These are phyloP conservation scores for Hypoxylon sp. DNA, from an alignment of 2,329 filamentous ascomycete genomes.

Conservation along the genomic window DNA sequence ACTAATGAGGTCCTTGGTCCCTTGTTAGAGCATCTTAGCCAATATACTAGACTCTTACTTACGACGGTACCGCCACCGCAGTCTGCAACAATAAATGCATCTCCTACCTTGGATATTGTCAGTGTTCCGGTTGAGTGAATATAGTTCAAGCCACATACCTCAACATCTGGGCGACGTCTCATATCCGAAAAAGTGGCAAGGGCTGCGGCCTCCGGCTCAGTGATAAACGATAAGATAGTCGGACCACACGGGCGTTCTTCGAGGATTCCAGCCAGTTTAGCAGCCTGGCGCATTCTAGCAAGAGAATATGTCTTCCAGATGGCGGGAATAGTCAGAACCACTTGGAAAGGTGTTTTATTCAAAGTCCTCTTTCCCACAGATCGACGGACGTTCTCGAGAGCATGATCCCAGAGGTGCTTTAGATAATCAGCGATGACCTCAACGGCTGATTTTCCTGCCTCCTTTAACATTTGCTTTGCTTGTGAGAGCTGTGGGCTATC, in stretches of 20 bases:
- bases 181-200: conserved; percentile 31
- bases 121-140: not conserved
- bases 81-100: conserved; percentile 3
- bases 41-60: not conserved
- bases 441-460: conserved; percentile 41
- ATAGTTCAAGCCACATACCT: not conserved
- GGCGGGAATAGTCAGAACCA: conserved; percentile 51
- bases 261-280: conserved; percentile 43
- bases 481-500: conserved; percentile 35
- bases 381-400: conserved; percentile 37
- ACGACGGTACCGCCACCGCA: conserved; percentile 7
- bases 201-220: conserved; percentile 52
- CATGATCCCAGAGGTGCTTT: conserved; percentile 48
- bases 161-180: not conserved
- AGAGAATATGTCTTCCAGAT: conserved; percentile 50
- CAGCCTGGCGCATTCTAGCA: conserved; percentile 44
- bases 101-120: not conserved
- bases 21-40: not conserved
- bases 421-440: conserved; percentile 49
- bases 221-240: conserved; percentile 43
- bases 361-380: conserved; percentile 32
- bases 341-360: conserved; percentile 34
- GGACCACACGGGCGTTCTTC: conserved; percentile 26
- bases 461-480: conserved; percentile 29
- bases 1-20: not conserved